A percentile compares a stretch with the other conserved stretches of the same genome.
Evolutionary conservation across 352 stramenopile genomes (phyloP).

Genomic region (Phytophthora melonis): DNA sequence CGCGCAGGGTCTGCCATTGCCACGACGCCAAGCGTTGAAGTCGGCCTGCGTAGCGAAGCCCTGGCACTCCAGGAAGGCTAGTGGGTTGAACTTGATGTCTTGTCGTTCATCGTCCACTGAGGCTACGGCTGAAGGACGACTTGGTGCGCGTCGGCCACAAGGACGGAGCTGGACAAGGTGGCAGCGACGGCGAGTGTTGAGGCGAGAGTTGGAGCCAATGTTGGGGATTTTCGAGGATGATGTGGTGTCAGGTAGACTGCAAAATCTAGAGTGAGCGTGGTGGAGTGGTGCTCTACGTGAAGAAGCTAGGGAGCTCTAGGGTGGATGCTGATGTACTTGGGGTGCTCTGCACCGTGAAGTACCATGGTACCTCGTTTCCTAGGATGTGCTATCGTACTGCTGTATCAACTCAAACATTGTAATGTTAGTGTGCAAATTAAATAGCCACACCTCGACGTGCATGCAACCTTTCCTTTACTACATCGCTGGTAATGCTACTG

Average conservation of each 20-base stretch:
- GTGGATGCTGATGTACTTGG: no score
- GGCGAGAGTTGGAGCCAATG: neutral
- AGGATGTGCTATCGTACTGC: no score
- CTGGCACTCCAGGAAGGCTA: conserved; percentile 41
- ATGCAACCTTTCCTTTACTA: no score
- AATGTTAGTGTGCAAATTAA: no score
- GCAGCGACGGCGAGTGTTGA: neutral
- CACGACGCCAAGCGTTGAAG: conserved; percentile 34
- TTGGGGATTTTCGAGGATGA: neutral
- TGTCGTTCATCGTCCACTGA: conserved; percentile 35
- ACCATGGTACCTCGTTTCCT: no score
- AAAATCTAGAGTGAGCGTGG: neutral
- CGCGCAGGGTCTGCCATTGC: conserved; percentile 22
- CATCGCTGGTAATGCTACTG: no score
- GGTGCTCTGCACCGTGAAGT: no score
- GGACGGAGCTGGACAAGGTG: neutral
- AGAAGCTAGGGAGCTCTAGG: no score
- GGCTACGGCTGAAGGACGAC: conserved; percentile 41
- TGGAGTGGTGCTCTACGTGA: neutral
- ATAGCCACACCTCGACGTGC: no score
- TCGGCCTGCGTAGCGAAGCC: conserved; percentile 41
- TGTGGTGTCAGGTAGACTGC: neutral
- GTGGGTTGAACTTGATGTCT: conserved; percentile 31
- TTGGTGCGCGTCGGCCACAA: conserved; percentile 30
- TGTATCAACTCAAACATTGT: no score